These are phyloP conservation scores for Ploettnerulaceae sp. DNA, from an alignment of 2,329 filamentous ascomycete species.

Conservation along the genomic window DNA sequence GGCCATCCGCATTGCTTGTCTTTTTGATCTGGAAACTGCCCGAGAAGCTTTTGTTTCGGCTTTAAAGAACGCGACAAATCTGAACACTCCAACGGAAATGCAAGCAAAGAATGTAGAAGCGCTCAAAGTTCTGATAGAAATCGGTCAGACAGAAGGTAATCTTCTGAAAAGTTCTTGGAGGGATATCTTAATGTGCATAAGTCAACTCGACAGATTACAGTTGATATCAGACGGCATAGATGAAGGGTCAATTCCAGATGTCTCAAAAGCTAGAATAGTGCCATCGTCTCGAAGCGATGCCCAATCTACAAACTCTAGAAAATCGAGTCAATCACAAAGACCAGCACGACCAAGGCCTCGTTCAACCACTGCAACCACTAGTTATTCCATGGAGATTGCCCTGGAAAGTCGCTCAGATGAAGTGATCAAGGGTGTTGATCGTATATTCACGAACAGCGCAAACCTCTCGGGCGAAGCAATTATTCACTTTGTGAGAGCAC, in stretches of 20 bases:
- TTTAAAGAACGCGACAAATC: constrained; percentile 86
- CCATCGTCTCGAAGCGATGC: constrained; percentile 49
- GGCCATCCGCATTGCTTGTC: constrained; percentile 85
- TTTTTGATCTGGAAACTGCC: constrained; percentile 90
- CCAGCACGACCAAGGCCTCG: constrained; percentile 45
- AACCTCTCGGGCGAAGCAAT: constrained; percentile 92
- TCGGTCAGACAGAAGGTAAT: constrained; percentile 91
- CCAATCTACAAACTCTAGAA: constrained; percentile 49
- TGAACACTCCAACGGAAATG: constrained; percentile 94
- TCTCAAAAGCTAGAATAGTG: constrained; percentile 74
- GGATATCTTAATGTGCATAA: constrained; percentile 90
- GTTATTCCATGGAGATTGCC: constrained; percentile 72
- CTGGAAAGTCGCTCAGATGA: constrained; percentile 90
- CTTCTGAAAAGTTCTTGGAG: constrained; percentile 87
- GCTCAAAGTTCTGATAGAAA: constrained; percentile 82
- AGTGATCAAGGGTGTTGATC: constrained; percentile 86
- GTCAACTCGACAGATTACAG: constrained; percentile 91
- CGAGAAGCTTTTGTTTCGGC: constrained; percentile 92
- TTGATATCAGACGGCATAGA: constrained; percentile 93
- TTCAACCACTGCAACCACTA: constrained; percentile 42
- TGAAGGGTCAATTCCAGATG: constrained; percentile 86
- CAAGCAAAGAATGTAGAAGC: constrained; percentile 95
- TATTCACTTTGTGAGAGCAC: constrained; percentile 84
- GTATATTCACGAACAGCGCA: constrained; percentile 94
- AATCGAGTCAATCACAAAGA: constrained; percentile 56